These are phyloP conservation scores for Aspergillus intermedius DNA, from an alignment of 2,329 filamentous ascomycete genomes.

Conservation along the genomic window DNA sequence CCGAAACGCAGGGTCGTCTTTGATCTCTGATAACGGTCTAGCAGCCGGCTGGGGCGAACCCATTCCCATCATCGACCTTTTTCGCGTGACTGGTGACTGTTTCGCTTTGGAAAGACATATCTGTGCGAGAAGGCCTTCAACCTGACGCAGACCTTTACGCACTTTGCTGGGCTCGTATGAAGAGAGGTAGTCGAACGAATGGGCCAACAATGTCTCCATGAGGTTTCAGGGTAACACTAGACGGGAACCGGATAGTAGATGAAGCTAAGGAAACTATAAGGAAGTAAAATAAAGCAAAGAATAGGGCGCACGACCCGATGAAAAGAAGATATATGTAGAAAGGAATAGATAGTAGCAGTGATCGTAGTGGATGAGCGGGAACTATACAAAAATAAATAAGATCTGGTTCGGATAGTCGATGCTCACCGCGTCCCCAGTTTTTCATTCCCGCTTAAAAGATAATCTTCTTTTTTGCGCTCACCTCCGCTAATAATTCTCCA, in stretches of 20 bases:
- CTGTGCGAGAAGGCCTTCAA: conserved; percentile 87
- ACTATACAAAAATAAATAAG: conserved; percentile 1
- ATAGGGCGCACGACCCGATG: neutral
- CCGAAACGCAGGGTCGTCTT: conserved; percentile 78
- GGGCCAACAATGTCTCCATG: conserved; percentile 88
- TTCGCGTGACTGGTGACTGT: conserved; percentile 33
- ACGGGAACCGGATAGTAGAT: conserved; percentile 9
- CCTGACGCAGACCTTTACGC: conserved; percentile 86
- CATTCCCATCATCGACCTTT: conserved; percentile 36
- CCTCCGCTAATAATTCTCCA: neutral
- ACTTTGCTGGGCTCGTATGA: conserved; percentile 86
- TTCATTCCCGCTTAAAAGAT: neutral
- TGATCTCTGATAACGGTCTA: conserved; percentile 64
- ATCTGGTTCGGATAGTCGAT: neutral
- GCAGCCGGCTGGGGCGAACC: conserved; percentile 38
- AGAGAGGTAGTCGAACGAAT: conserved; percentile 93
- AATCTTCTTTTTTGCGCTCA: neutral
- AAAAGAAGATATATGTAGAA: conserved; percentile 2
- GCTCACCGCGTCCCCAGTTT: neutral
- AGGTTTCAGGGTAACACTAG: conserved; percentile 2
- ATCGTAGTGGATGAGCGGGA: conserved; percentile 1
- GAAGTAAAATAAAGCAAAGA: conserved; percentile 2
- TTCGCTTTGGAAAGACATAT: conserved; percentile 68
- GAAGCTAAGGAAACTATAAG: neutral
- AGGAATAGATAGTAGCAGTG: neutral